Percentiles rank a stretch among this genome's conserved stretches.
These are phyloP conservation scores for Magnaporthales sp. DNA, from an alignment of 2,329 filamentous ascomycete species.

Conservation along the genomic window DNA sequence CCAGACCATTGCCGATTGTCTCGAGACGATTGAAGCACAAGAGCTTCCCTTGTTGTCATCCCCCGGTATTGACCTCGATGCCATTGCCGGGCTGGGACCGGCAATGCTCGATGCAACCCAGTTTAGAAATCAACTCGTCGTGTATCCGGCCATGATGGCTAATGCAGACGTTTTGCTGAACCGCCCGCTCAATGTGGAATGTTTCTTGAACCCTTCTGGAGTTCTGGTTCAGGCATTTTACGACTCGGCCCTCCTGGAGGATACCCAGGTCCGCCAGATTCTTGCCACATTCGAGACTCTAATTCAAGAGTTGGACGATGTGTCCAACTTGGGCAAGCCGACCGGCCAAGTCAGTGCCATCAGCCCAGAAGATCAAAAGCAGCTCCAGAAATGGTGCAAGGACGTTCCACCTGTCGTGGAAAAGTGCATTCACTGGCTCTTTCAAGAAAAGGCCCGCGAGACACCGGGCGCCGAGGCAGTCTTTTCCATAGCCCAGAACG, in stretches of 20 bases:
- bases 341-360: background rate
- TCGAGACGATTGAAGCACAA: background rate
- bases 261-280: background rate
- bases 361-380: background rate
- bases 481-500: background rate
- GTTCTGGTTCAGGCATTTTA: background rate
- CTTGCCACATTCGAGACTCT: background rate
- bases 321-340: background rate
- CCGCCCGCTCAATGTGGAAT: background rate
- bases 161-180: background rate
- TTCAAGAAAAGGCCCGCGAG: background rate
- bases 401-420: background rate
- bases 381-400: background rate
- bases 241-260: background rate
- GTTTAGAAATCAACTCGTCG: conserved; percentile 1
- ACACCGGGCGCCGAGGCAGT: background rate
- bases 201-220: background rate
- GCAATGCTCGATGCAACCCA: background rate
- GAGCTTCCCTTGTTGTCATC: background rate
- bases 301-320: background rate
- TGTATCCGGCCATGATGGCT: background rate
- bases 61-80: background rate
- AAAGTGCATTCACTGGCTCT: background rate
- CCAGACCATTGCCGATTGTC: conserved; percentile 1
- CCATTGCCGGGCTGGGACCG: conserved; percentile 1